Conservation (phyloP, 2,329 filamentous ascomycete species). For the Colletotrichum sp. region DNA sequence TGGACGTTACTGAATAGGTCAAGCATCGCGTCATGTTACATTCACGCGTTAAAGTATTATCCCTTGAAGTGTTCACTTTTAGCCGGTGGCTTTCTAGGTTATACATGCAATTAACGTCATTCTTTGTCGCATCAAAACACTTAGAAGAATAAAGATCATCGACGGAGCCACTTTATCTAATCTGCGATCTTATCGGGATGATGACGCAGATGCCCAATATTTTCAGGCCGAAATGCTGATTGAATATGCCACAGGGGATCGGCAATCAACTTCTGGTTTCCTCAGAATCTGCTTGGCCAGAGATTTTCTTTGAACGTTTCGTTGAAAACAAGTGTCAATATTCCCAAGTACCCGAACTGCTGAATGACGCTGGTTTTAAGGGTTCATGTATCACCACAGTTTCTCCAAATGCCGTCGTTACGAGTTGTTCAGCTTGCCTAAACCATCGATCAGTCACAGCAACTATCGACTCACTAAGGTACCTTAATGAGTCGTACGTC, state of each 20-base stretch:
- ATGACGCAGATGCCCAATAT: neutral
- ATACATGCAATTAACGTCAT: neutral
- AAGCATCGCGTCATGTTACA: neutral
- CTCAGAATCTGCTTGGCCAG: neutral
- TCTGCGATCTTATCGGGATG: neutral
- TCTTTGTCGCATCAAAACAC: neutral
- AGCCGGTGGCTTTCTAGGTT: neutral
- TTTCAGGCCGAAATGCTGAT: neutral
- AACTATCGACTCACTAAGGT: neutral
- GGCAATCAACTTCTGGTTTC: neutral
- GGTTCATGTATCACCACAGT: neutral
- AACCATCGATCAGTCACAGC: neutral
- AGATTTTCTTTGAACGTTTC: accelerated
- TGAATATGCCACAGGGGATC: neutral
- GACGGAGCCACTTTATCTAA: neutral
- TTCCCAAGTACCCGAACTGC: neutral
- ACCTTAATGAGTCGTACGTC: neutral
- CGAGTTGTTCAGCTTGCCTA: neutral
- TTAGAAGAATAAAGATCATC: neutral
- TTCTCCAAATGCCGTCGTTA: neutral
- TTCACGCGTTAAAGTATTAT: neutral
- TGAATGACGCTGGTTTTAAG: no score
- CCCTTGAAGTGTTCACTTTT: neutral
- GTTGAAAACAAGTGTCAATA: neutral
- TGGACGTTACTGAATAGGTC: neutral